phyloP scores from a whole-genome alignment of 176 grass and related monocot genomes.

The Bromus sterilis region DNA sequence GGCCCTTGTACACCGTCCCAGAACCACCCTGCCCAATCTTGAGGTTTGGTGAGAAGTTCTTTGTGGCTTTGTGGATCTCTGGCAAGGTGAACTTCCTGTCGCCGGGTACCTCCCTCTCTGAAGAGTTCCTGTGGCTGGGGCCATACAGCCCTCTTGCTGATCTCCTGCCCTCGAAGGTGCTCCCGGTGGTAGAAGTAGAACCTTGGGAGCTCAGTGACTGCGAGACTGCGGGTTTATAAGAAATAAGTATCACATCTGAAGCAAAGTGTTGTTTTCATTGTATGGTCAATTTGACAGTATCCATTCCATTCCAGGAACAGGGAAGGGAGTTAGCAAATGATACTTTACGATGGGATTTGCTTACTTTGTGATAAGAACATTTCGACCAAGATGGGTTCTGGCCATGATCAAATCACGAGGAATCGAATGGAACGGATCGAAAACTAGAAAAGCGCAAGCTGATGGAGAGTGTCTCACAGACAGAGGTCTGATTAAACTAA shows the following conservation, averaged over 20 bases:
- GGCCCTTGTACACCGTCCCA: constrained; percentile 68
- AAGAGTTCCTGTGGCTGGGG: constrained; percentile 26
- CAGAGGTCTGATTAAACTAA: constrained; percentile 16
- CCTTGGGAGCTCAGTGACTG: constrained; percentile 31
- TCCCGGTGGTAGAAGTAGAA: constrained; percentile 38
- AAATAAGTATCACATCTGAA: neutral
- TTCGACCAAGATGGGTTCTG: neutral
- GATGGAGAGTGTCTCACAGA: neutral
- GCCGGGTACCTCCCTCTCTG: constrained; percentile 37
- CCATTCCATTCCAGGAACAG: neutral
- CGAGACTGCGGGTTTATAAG: constrained; percentile 23
- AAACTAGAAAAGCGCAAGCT: too few species aligned
- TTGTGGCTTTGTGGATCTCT: constrained; percentile 76
- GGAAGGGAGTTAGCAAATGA: constrained; percentile 1
- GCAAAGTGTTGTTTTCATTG: neutral
- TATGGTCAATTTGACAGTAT: neutral
- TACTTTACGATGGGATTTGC: neutral
- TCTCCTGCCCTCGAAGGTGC: constrained; percentile 28
- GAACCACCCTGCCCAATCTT: constrained; percentile 86
- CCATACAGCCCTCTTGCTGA: constrained; percentile 26
- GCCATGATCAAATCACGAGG: constrained; percentile 1
- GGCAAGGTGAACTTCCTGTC: constrained; percentile 54
- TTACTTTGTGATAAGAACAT: neutral
- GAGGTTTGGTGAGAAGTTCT: constrained; percentile 69
- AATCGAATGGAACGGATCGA: neutral